phyloP scores from a whole-genome alignment of 345 rosid genomes.

The Sapria himalayana region DNA sequence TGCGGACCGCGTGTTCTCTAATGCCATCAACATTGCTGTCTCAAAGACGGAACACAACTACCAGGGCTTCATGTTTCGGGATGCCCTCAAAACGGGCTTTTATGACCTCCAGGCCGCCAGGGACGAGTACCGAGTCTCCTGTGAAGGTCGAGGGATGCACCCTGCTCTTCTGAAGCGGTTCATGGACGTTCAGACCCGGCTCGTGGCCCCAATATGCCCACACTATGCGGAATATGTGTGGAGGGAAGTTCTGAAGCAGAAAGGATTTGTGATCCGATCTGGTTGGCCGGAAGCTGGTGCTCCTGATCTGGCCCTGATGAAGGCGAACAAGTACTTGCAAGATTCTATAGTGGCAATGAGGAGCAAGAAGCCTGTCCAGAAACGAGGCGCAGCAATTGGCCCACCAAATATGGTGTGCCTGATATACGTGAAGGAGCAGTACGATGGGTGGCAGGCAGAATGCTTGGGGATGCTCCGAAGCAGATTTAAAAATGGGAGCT shows the following conservation, averaged over 20 bases:
- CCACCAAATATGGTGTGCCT: constrained; percentile 31
- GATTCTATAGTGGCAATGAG: constrained; percentile 60
- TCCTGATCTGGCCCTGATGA: constrained; percentile 61
- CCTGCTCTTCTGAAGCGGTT: constrained; percentile 39
- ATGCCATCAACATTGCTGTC: constrained; percentile 74
- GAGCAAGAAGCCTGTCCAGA: constrained; percentile 62
- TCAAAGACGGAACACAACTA: constrained; percentile 50
- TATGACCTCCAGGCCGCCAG: constrained; percentile 89
- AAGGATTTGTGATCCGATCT: constrained; percentile 53
- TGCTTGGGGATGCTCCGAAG: constrained; percentile 52
- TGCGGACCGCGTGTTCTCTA: constrained; percentile 75
- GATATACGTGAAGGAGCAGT: constrained; percentile 60
- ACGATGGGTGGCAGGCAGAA: constrained; percentile 75
- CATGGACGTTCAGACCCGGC: constrained; percentile 85
- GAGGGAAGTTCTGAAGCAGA: constrained; percentile 65
- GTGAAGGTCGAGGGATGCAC: constrained; percentile 63
- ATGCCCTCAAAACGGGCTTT: constrained; percentile 75
- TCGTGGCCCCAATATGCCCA: constrained; percentile 79
- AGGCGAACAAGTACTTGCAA: constrained; percentile 80
- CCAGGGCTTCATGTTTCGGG: constrained; percentile 58
- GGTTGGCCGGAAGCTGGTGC: constrained; percentile 73
- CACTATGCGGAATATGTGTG: constrained; percentile 82
- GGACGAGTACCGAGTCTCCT: constrained; percentile 77
- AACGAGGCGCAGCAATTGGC: constrained; percentile 39
- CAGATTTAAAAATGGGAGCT: constrained; percentile 29